A percentile compares a stretch with the other conserved stretches of the same genome.
Conservation (phyloP, 2,329 filamentous ascomycete genomes). For the Rutstroemia sp. region DNA sequence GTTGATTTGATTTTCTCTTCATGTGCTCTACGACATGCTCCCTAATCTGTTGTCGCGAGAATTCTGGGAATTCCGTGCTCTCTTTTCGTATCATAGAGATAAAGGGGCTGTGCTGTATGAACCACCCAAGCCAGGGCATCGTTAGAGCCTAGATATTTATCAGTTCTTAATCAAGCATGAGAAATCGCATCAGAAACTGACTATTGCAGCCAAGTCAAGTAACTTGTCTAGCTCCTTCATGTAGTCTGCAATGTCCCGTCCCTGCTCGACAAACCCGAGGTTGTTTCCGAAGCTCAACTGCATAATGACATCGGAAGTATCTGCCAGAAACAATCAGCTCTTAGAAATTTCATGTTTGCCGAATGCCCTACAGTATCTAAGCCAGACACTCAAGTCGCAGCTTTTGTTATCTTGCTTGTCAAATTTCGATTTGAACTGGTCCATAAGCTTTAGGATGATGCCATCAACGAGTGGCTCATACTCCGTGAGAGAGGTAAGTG, state of each 20-base stretch:
- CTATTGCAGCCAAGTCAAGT: neutral
- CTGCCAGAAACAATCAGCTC: neutral
- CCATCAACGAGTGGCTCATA: constrained; percentile 38
- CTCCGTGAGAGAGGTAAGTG: constrained; percentile 23
- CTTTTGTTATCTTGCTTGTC: neutral
- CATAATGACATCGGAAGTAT: constrained; percentile 13
- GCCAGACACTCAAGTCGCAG: neutral
- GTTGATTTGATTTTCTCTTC: neutral
- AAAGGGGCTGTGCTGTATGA: neutral
- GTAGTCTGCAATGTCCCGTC: constrained; percentile 4
- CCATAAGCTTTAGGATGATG: neutral
- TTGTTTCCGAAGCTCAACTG: constrained; percentile 7
- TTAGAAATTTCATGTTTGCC: no score
- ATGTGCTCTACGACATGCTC: neutral
- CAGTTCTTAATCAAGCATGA: neutral
- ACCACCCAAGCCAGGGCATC: neutral
- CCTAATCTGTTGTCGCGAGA: neutral
- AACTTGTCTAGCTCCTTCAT: neutral
- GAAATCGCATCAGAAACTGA: neutral
- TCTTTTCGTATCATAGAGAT: neutral
- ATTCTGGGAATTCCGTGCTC: neutral
- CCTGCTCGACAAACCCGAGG: constrained; percentile 13
- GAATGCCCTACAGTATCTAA: neutral
- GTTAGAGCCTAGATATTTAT: neutral
- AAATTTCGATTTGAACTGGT: neutral